phyloP scores from a whole-genome alignment of 306 rosid genomes.

The Benincasa hispida region DNA sequence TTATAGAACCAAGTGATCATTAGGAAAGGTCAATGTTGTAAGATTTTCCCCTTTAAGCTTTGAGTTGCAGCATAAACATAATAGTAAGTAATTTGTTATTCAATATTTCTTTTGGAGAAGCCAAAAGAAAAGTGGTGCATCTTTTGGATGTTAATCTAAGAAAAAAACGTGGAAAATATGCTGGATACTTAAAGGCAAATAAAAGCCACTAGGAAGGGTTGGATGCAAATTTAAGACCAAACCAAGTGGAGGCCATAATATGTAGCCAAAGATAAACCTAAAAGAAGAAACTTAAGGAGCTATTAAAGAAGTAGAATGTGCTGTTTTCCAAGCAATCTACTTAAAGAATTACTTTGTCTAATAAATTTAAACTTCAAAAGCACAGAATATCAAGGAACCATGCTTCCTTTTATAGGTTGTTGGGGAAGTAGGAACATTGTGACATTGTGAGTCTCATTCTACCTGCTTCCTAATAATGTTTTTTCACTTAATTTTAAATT shows the following conservation, averaged over 20 bases:
- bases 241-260: neutral
- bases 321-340: neutral
- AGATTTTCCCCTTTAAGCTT: neutral
- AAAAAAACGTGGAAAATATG: neutral
- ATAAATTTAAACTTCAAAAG: neutral
- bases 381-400: neutral
- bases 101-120: neutral
- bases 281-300: neutral
- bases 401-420: neutral
- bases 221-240: neutral
- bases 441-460: neutral
- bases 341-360: neutral
- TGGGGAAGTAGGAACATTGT: neutral
- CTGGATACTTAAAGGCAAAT: neutral
- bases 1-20: neutral
- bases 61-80: neutral
- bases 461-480: neutral
- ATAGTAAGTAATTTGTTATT: neutral
- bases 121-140: neutral
- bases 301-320: neutral
- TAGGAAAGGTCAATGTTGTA: neutral
- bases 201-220: neutral
- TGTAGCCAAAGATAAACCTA: neutral
- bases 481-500: neutral
- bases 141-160: neutral